phyloP scores from a whole-genome alignment of 148 eudicot species.

The Bassia scoparia region DNA sequence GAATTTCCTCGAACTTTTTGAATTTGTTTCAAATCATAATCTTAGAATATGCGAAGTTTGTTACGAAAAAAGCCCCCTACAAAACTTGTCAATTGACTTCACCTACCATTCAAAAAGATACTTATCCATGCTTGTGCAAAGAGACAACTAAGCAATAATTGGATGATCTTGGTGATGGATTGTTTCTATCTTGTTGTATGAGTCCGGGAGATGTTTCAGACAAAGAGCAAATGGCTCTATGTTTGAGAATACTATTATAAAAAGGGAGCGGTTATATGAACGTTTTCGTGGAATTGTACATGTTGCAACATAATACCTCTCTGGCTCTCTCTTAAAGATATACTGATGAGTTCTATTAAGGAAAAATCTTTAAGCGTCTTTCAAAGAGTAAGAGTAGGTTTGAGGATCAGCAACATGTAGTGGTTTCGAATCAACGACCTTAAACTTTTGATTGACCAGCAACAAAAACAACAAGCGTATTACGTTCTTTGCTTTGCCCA shows the following conservation, averaged over 20 bases:
- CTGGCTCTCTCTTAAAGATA: neutral
- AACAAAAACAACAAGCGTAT: neutral
- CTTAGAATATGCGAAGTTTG: too few species aligned
- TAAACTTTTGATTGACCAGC: neutral
- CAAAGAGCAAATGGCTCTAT: neutral
- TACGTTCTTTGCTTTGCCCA: neutral
- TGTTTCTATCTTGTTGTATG: too few species aligned
- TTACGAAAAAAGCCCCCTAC: too few species aligned
- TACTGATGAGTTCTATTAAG: neutral
- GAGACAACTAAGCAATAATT: neutral
- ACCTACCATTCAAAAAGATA: neutral
- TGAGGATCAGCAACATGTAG: slow-evolving; percentile 5
- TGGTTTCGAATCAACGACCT: slow-evolving; percentile 9
- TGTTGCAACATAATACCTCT: neutral
- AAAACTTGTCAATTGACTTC: neutral
- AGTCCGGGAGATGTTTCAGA: too few species aligned
- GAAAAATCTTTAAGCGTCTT: neutral
- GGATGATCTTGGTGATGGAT: too few species aligned
- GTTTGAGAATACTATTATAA: too few species aligned
- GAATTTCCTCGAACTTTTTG: too few species aligned
- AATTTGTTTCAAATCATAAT: too few species aligned
- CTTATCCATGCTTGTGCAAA: neutral
- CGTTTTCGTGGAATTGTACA: too few species aligned
- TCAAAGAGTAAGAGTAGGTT: slow-evolving; percentile 8
- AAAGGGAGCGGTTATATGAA: too few species aligned